Base-by-base conservation (phyloP, 352 stramenopile species). In the Globisporangium acanthophoron region DNA sequence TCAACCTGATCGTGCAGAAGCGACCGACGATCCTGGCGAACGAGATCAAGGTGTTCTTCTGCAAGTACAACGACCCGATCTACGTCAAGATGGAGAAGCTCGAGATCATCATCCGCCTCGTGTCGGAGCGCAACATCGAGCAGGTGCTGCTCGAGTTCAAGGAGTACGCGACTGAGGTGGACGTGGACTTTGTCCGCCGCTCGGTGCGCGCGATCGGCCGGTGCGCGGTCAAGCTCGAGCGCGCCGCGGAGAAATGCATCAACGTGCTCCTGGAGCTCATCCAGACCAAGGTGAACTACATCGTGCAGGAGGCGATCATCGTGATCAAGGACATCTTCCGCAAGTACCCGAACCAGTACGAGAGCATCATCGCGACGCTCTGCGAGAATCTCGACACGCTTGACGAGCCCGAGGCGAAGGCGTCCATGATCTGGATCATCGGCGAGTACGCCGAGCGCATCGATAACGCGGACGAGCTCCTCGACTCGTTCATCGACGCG, bases 241-340 rank as follows among this genome's bases (percentile, higher is more conserved):
- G 94, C 49, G 96, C 96, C 4, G 97, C 97, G 0, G 96, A 99
- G 68, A 96, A 97, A 41, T 99, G 97, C 76, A 99, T 99, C 64
- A 98, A 98, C 57, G 97, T 99, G 21, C 75, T 99, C 46, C 77
- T 99, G 5, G 94, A 99, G 67, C 78, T 99, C 3, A 99, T 99
- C 70, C 93, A 99, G 73, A 99, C 96, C 52, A 99, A 99, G 81
- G 96, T 99, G 37, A 99, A 98, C 76, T 99, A 99, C 66, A 98
- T 99, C 46, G 96, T 99, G 3, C 97, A 99, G 72, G 97, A 99
- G 73, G 95, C 95, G 35, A 98, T 99, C 55, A 98, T 99, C 74
- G 97, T 99, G 31, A 99, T 99, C 74, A 99, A 99, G 74, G 96
- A 99, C 65, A 99, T 99, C 62, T 99, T 99, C 88, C 92, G 97